phyloP scores from a whole-genome alignment of 2,329 filamentous ascomycete species.

The Metarhizium humberi region DNA sequence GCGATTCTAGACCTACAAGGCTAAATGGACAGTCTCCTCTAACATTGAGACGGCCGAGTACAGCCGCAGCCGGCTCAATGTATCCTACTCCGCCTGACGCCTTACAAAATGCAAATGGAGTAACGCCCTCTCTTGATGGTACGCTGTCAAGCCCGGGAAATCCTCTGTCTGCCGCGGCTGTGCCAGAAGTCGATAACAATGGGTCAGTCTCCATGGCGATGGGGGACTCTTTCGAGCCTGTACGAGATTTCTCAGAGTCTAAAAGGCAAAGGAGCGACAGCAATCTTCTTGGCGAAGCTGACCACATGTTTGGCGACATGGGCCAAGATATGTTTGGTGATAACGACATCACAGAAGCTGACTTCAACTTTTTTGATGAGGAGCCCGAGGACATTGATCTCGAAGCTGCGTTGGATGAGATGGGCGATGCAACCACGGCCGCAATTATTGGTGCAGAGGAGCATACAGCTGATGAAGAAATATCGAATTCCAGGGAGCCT shows the following conservation, averaged over 20 bases:
- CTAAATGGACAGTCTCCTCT: slow-evolving; percentile 44
- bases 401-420: slow-evolving; percentile 19
- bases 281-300: slow-evolving; percentile 37
- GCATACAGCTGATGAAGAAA: slow-evolving; percentile 9
- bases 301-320: slow-evolving; percentile 59
- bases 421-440: slow-evolving; percentile 8
- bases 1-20: slow-evolving; percentile 31
- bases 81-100: slow-evolving; percentile 67
- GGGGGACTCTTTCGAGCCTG: slow-evolving; percentile 15
- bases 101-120: slow-evolving; percentile 41
- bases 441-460: not conserved
- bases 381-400: slow-evolving; percentile 34
- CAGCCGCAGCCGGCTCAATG: slow-evolving; percentile 42
- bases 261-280: slow-evolving; percentile 36
- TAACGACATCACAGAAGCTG: slow-evolving; percentile 69
- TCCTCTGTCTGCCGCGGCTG: slow-evolving; percentile 17
- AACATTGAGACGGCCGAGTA: slow-evolving; percentile 39
- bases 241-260: slow-evolving; percentile 25
- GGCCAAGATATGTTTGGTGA: slow-evolving; percentile 63
- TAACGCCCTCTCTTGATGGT: slow-evolving; percentile 48
- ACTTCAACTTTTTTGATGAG: slow-evolving; percentile 78
- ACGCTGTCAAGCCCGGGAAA: slow-evolving; percentile 47
- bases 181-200: slow-evolving; percentile 20
- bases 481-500: slow-evolving; percentile 7
- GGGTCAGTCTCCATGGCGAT: slow-evolving; percentile 12